Base-by-base conservation (phyloP, 2,329 filamentous ascomycete genomes). In the Fusarium concolor region DNA sequence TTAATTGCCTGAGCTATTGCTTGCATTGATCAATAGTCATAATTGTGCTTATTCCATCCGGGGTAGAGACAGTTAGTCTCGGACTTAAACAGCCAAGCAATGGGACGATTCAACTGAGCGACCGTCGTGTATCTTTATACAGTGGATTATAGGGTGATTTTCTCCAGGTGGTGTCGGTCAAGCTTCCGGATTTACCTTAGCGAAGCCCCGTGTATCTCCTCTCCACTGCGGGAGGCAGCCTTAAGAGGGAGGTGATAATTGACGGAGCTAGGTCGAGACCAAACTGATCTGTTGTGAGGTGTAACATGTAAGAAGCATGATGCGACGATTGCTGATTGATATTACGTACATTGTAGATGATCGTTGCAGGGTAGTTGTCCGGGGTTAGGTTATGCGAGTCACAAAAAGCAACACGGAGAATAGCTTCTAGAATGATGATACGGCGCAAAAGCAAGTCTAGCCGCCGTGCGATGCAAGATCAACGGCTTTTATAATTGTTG, bases 241-340 rank as follows among this genome's bases (percentile, higher is more conserved):
- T 42, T 63, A 64, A 50, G 33, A 63, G 60, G 60, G 60, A 64
- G 59, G 61, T 64, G 44, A 41, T 26, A 28, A 44, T 14, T 37
- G 29, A 37, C 14, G 10, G 45, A 63, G 17, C 14, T 8, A 6
- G 58, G 44, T 15, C 51, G 44, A 42, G 57, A 43, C 22, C 22
- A 24, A 6, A 24, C 29, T 10, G 8, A 11, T 3, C 29, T 56
- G 42, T 24, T 11, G 35, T 12, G n/a, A 56, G 5, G 11, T 54
- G 43, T 50, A 43, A 35, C 28, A 28, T 33, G 38, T 35, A 17
- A n/a, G 15, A 35, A 35, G 12, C 15, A n/a, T 29, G 22, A 49
- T 56, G 51, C 20, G 37, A 57, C 55, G 49, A 47, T 57, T 47
- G 29, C 37, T 49, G 43, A 51, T 52, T 52, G 17, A 41, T 49